phyloP scores from a whole-genome alignment of 1,139 yeast species.

The Ashbya aceris region DNA sequence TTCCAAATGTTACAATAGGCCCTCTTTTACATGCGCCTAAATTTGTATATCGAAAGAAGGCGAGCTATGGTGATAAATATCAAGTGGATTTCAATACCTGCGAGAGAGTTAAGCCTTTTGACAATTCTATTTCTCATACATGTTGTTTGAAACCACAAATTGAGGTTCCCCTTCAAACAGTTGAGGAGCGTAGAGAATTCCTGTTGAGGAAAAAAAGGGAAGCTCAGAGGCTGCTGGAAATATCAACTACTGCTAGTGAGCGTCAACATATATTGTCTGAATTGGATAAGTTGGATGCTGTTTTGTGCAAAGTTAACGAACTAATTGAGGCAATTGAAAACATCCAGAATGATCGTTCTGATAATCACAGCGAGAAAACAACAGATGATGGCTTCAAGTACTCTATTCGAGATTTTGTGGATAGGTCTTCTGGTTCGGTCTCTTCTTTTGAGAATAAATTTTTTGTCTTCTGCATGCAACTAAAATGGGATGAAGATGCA shows the following conservation, averaged over 20 bases:
- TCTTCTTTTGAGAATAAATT: slow-evolving; percentile 60
- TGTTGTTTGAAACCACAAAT: slow-evolving; percentile 46
- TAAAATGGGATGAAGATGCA: slow-evolving; percentile 70
- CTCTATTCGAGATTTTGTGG: slow-evolving; percentile 20
- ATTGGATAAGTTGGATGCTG: slow-evolving; percentile 6
- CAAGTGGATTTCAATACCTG: slow-evolving; percentile 32
- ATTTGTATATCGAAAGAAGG: slow-evolving; percentile 65
- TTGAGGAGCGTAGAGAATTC: slow-evolving; percentile 21
- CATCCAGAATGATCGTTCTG: background rate
- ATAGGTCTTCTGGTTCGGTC: slow-evolving; percentile 12
- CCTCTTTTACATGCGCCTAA: slow-evolving; percentile 71
- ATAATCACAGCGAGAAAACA: background rate
- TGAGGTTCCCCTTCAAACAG: slow-evolving; percentile 13
- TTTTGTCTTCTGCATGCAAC: slow-evolving; percentile 63
- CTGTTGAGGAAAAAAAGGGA: slow-evolving; percentile 16
- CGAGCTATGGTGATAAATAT: slow-evolving; percentile 36
- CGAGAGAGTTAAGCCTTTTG: slow-evolving; percentile 30
- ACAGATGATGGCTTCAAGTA: slow-evolving; percentile 9
- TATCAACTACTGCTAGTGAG: background rate
- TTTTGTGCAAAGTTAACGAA: slow-evolving; percentile 3
- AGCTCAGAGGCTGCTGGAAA: background rate
- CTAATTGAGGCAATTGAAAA: slow-evolving; percentile 1
- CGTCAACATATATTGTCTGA: background rate
- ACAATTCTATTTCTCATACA: slow-evolving; percentile 48
- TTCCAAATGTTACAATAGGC: slow-evolving; percentile 48